Evolutionary conservation across 2,329 filamentous ascomycete genomes (phyloP), one percentile per base, ranked within the genome.

Genomic region (Claviceps pusilla): DNA sequence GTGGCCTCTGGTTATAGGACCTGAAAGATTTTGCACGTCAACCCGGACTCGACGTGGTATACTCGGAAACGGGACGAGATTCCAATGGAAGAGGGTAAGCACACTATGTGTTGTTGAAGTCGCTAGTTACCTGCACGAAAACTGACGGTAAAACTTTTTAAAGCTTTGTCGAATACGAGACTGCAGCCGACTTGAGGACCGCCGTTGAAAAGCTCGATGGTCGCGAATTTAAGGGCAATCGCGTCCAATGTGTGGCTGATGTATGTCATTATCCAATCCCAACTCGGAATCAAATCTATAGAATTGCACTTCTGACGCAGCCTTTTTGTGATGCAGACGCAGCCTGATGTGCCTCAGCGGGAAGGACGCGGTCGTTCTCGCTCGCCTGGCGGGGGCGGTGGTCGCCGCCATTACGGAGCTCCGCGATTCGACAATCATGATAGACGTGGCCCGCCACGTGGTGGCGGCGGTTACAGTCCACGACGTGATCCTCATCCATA

Each of bases 1-100:
- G 78, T 79, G 80, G 79, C 80, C 73, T 78, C 78, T 83, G 79
- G 78, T 76, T 84, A 74, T 89, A 98, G 93, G 93, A 98, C 73
- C 83, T 98, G 54, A 98, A 98, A 87, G 93, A 98, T 71, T 98
- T 98, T 73, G 93, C 93, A 59, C 89, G 93, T 68, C 88, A 94
- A 71, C 94, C 91, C 70, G 89, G 89, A 71, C 81, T 95, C 71
- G 93, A 97, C 70, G 93, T 98, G 61, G 93, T 98, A 65, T 98
- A 95, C 71, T 96, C 90, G 60, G 93, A 98, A 74, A 94, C 94
- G 57, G 86, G 84, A 64, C 89, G 91, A 65, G 90, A 95, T 68
- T 86, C 86, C 61, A 89, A 94, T 69, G 89, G 89, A 61, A 88
- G 87, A 80, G 91, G 91, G 89, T 95, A 72, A 72, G 86, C 60